Evolutionary conservation across 495 filamentous ascomycete species (phyloP).

Genomic region (Aspergillus bridgeri): DNA sequence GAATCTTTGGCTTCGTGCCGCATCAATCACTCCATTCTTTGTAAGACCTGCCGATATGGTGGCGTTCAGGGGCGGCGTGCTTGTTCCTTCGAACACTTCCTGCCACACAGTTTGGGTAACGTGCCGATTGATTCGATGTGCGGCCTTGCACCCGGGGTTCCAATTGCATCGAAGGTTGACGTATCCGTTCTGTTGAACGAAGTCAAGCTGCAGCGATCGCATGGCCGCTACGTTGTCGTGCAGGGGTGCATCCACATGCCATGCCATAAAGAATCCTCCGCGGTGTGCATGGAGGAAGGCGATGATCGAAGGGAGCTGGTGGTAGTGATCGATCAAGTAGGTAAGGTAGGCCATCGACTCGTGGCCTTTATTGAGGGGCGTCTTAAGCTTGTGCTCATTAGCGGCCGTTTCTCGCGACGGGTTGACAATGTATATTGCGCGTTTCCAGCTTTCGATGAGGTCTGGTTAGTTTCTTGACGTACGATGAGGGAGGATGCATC

Average conservation of each 20-base stretch:
- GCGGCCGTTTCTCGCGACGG: slow-evolving; percentile 49
- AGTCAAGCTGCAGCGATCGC: slow-evolving; percentile 46
- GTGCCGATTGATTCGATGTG: slow-evolving; percentile 53
- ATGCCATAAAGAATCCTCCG: slow-evolving; percentile 44
- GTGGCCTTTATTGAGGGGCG: slow-evolving; percentile 63
- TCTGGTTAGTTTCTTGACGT: not conserved
- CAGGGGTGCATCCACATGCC: slow-evolving; percentile 60
- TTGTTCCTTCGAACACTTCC: slow-evolving; percentile 52
- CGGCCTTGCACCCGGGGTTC: slow-evolving; percentile 57
- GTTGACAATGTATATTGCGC: slow-evolving; percentile 65
- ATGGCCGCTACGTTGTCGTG: slow-evolving; percentile 53
- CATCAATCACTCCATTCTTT: not conserved
- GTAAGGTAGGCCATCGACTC: slow-evolving; percentile 73
- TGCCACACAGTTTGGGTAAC: slow-evolving; percentile 51
- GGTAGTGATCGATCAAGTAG: slow-evolving; percentile 70
- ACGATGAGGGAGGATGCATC: not conserved
- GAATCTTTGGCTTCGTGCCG: slow-evolving; percentile 12
- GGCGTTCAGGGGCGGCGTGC: slow-evolving; percentile 46
- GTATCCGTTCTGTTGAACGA: slow-evolving; percentile 56
- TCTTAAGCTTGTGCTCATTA: slow-evolving; percentile 36
- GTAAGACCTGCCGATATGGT: slow-evolving; percentile 4
- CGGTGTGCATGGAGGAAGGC: slow-evolving; percentile 69
- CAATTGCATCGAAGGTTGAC: slow-evolving; percentile 66
- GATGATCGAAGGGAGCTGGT: slow-evolving; percentile 61
- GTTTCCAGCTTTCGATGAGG: slow-evolving; percentile 41